Conservation (phyloP, 345 rosid species). For the Bruguiera parviflora region DNA sequence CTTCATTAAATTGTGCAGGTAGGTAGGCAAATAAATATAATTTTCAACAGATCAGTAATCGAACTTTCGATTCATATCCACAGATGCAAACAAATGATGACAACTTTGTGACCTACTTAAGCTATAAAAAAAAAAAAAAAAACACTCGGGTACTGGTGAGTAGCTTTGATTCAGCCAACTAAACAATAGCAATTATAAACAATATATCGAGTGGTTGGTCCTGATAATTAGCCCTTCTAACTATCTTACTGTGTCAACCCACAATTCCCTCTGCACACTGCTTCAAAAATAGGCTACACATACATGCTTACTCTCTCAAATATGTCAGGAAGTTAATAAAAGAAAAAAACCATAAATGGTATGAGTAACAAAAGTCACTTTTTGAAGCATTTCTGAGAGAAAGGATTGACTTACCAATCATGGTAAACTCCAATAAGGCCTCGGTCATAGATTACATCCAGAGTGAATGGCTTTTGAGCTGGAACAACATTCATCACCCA, state of each 20-base stretch:
- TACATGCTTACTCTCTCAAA: not conserved
- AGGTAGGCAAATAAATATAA: not conserved
- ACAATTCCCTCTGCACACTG: not conserved
- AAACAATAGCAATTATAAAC: not conserved
- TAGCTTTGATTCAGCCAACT: not conserved
- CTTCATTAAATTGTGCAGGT: not conserved
- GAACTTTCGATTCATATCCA: not conserved
- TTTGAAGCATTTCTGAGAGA: not conserved
- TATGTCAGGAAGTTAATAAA: not conserved
- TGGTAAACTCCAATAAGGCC: conserved; percentile 89
- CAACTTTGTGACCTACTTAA: too few relatives aligned
- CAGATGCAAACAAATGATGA: not conserved
- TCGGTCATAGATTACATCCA: conserved; percentile 73
- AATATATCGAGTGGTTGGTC: not conserved
- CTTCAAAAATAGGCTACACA: not conserved
- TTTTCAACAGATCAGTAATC: not conserved
- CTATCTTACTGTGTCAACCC: not conserved
- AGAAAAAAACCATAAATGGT: not conserved
- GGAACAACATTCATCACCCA: conserved; percentile 99
- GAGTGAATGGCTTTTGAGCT: conserved; percentile 70
- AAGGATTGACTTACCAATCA: conserved; percentile 54
- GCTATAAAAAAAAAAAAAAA: not conserved
- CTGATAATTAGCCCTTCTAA: not conserved
- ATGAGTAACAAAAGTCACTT: not conserved
- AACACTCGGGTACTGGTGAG: not conserved